Evolutionary conservation across 352 stramenopile genomes (phyloP).

Genomic region (Pelagophyceae sp.): DNA sequence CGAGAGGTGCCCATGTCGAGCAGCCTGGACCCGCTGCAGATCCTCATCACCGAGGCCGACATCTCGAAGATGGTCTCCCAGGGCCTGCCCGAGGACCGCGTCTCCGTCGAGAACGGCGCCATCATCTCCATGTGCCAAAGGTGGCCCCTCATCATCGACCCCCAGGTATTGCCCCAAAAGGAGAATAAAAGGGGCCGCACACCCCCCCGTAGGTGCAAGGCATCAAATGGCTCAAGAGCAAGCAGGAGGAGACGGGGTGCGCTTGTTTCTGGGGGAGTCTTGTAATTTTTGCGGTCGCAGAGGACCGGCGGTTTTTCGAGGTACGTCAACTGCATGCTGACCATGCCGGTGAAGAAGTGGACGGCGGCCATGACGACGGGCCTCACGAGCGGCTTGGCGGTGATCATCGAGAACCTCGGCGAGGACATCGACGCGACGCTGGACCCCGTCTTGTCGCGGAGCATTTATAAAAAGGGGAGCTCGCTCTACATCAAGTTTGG

Average conservation of each 20-base stretch:
- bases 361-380: slow-evolving; percentile 80
- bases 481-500: slow-evolving; percentile 84
- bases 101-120: slow-evolving; percentile 91
- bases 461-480: slow-evolving; percentile 89
- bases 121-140: slow-evolving; percentile 94
- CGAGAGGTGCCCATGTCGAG: slow-evolving; percentile 85
- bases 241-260: slow-evolving; percentile 79
- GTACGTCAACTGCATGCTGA: slow-evolving; percentile 83
- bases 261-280: too few relatives aligned
- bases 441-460: slow-evolving; percentile 83
- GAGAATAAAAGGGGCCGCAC: too few relatives aligned
- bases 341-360: slow-evolving; percentile 92
- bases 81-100: slow-evolving; percentile 87
- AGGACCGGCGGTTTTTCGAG: too few relatives aligned
- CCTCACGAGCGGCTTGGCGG: slow-evolving; percentile 84
- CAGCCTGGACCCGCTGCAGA: slow-evolving; percentile 81
- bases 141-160: slow-evolving; percentile 94
- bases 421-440: slow-evolving; percentile 93
- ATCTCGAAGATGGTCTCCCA: slow-evolving; percentile 95
- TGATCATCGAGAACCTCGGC: slow-evolving; percentile 94
- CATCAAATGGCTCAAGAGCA: slow-evolving; percentile 91
- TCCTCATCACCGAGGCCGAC: slow-evolving; percentile 90
- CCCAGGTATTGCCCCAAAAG: too few relatives aligned
- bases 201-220: too few relatives aligned
- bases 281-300: too few relatives aligned